Conservation (phyloP, 2,329 filamentous ascomycete genomes). For the Cephalotrichum gorgonifer region DNA sequence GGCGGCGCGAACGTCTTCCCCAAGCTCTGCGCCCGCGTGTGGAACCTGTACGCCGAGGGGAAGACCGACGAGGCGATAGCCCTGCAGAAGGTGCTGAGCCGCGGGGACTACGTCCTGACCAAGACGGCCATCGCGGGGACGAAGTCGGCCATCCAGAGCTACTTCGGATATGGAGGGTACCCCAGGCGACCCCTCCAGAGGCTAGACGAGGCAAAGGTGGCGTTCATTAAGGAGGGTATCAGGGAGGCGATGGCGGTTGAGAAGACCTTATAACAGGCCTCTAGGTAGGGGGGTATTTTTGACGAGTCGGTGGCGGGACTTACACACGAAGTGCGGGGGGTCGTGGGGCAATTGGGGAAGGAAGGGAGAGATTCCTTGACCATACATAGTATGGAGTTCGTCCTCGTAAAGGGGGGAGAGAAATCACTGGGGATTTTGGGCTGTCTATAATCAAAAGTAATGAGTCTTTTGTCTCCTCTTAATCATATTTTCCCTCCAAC, state of each 20-base stretch:
- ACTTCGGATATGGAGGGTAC: constrained; percentile 72
- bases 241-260: constrained; percentile 58
- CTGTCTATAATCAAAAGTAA: too few species aligned
- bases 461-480: too few species aligned
- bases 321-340: too few species aligned
- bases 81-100: constrained; percentile 67
- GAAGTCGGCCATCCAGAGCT: constrained; percentile 70
- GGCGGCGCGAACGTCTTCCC: constrained; percentile 80
- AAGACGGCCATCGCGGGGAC: constrained; percentile 79
- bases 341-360: too few species aligned
- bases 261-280: constrained; percentile 29
- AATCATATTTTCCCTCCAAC: too few species aligned
- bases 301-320: too few species aligned
- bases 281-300: not conserved
- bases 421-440: too few species aligned
- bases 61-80: constrained; percentile 65
- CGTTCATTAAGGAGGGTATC: constrained; percentile 43
- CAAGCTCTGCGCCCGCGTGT: constrained; percentile 68
- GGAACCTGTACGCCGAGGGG: constrained; percentile 64
- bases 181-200: constrained; percentile 64
- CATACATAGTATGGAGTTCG: too few species aligned
- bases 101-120: constrained; percentile 74
- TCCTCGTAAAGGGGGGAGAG: too few species aligned
- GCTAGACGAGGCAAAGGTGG: constrained; percentile 44
- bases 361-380: too few species aligned